Base-by-base conservation (phyloP, 2,329 filamentous ascomycete species). In the Curvularia sp. region DNA sequence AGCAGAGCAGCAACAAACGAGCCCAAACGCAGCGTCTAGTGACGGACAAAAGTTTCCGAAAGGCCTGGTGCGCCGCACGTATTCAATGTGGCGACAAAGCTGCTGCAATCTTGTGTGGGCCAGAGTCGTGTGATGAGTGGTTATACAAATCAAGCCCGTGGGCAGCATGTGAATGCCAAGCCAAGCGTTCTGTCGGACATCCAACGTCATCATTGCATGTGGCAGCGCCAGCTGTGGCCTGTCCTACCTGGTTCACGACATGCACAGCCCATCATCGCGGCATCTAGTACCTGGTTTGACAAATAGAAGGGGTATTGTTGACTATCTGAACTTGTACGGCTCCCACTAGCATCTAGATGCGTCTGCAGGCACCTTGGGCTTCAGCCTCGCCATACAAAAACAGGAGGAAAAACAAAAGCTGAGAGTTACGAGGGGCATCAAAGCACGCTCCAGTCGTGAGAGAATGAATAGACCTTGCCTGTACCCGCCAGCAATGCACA, bases 401-500 rank as follows among this genome's bases (percentile, higher is more conserved):
- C 48, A 57, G 43, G 58, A 50, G n/a, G 27, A 46, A 45, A 54
- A 48, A 51, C 38, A 47, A 49, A 41, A 43, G 39, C 60, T 48
- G 52, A 53, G 8, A 51, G n/a, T 19, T 46, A 32, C 41, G 10
- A 39, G 42, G 49, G 62, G 58, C 59, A 61, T 59, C 54, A 60
- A 66, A 61, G 60, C 63, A 68, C 62, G 63, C 62, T 63, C 60
- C 57, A 62, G 62, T 59, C 55, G 58, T 61, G 55, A 21, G 55
- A 21, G 43, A 39, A 64, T 18, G 55, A 36, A 45, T 45, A 45
- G 18, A 59, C 46, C 39, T 60, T 64, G 56, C 58, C 42, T 58
- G 61, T 53, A 45, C 65, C 63, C 67, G 67, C 71, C 71, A 63
- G 70, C 70, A 67, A 74, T 73, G 72, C 70, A 69, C 63, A 53